Evolutionary conservation across 169 alveolate species (phyloP), one percentile per base, ranked within the genome.

Genomic region (Blepharisma undulans): DNA sequence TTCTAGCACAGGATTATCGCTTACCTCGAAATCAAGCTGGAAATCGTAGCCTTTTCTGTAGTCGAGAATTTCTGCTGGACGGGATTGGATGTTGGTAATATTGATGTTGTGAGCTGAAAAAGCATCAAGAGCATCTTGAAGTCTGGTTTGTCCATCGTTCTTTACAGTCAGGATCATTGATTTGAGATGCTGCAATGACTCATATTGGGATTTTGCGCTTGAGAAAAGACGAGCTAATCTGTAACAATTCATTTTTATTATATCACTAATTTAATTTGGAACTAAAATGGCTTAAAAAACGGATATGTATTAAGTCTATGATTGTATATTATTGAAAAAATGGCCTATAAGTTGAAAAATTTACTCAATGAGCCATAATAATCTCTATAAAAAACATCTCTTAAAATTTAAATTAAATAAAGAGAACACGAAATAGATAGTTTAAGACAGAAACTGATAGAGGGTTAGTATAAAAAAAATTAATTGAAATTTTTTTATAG

Each of bases 21-120:
- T 32, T 25, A 85, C 89, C 32, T 91, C 93, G 32, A 93, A 90
- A 74, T 91, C 88, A 3, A 90, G 85, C 16, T 59, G 33, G 34
- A 93, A 85, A 33, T 66, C 66, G 29, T 36, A 74, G 72, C 90
- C 87, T 36, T 74, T 84, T n/a, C 29, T n/a, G 34, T 48, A 27
- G 25, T 84, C 87, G 21, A 59, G 27, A 82, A 82, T 19, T 19
- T 25, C 30, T 21, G 87, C 92, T 66, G 86, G 92, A 25, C 87
- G 33, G 10, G 81, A 60, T 61, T 81, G 80, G 1, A 91, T 89
- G 22, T 84, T 87, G 76, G 93, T 87, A 21, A 91, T 34, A 30
- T 80, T 91, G 16, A 91, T 66, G 4, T 84, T 84, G 59, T 33
- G 18, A 16, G 22, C n/a, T 14, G 77, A 30, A 34, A 91, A 91